Base-by-base conservation (phyloP, 2,329 filamentous ascomycete species). In the Ceratocystis huliohia region DNA sequence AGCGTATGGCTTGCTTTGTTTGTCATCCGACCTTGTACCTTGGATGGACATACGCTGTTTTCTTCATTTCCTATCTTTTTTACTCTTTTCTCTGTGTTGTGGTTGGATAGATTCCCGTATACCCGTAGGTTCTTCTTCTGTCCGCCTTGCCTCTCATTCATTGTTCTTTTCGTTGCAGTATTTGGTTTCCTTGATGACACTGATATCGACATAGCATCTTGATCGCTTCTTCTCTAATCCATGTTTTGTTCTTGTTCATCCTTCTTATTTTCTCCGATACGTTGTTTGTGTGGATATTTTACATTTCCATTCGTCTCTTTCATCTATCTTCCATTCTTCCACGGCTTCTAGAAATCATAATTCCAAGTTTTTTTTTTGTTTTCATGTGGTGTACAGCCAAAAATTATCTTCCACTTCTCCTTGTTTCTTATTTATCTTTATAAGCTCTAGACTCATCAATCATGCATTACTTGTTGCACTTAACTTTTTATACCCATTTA, bases 151-250 rank as follows among this genome's bases (percentile, higher is more conserved):
- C 37, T 22, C 61, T 7, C n/a, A 7, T 25, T 63, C 10, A 7
- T 67, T 5, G 61, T 53, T 48, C 22, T 62, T 66, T 66, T 66
- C 28, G 30, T 45, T 65, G 17, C 61, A 15, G 33, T 63, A 53
- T 30, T 50, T 50, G 25, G 37, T 30, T 66, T 50, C 41, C 59
- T 25, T 59, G 61, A 48, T 48, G 44, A 33, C 61, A 63, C 41
- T 46, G 61, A 45, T 48, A 33, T 46, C 33, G 44, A 44, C 61
- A 50, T 63, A 63, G 61, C 61, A 63, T 63, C n/a, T 59, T 41
- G 33, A 53, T 66, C 46, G 50, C 30, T 45, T 17, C 10, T 50
- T 46, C 33, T 67, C 22, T 50, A 33, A 37, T 64, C 30, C 37
- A 17, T 37, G 17, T 17, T 20, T 57, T n/a, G 41, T 46, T 44